phyloP scores from a whole-genome alignment of 495 filamentous ascomycete genomes.

The Penicillium ochrochloron region DNA sequence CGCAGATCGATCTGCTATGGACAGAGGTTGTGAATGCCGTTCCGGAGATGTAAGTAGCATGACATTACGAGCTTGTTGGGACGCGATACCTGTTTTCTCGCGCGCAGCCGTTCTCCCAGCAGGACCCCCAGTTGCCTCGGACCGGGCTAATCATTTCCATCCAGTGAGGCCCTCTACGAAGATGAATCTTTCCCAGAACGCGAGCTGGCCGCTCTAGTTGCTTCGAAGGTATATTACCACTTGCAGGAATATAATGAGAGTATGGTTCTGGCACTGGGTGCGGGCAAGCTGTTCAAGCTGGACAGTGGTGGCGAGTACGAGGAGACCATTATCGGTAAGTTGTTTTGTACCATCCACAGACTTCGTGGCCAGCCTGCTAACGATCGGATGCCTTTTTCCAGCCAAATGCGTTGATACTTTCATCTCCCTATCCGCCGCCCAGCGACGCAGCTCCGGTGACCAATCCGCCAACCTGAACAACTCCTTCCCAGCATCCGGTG shows the following conservation, averaged over 20 bases:
- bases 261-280: constrained; percentile 96
- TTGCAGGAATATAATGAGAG: constrained; percentile 98
- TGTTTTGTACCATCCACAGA: neutral
- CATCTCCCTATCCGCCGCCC: constrained; percentile 79
- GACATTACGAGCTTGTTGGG: neutral
- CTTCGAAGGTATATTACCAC: constrained; percentile 98
- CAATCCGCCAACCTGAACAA: constrained; percentile 72
- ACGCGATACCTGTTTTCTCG: neutral
- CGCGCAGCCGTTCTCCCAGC: constrained; percentile 14
- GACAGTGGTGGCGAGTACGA: constrained; percentile 94
- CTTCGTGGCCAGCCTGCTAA: neutral
- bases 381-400: constrained; percentile 23
- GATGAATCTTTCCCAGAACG: constrained; percentile 93
- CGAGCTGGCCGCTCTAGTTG: constrained; percentile 90
- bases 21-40: constrained; percentile 92
- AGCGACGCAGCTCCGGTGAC: constrained; percentile 60
- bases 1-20: constrained; percentile 95
- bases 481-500: constrained; percentile 65
- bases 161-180: constrained; percentile 95
- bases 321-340: constrained; percentile 87
- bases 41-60: constrained; percentile 80
- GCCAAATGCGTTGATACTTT: constrained; percentile 98
- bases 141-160: constrained; percentile 26
- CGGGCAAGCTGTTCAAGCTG: constrained; percentile 93
- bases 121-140: neutral